Base-by-base conservation (phyloP, 371 early-diverging fungal genomes). In the Mucor racemosus region DNA sequence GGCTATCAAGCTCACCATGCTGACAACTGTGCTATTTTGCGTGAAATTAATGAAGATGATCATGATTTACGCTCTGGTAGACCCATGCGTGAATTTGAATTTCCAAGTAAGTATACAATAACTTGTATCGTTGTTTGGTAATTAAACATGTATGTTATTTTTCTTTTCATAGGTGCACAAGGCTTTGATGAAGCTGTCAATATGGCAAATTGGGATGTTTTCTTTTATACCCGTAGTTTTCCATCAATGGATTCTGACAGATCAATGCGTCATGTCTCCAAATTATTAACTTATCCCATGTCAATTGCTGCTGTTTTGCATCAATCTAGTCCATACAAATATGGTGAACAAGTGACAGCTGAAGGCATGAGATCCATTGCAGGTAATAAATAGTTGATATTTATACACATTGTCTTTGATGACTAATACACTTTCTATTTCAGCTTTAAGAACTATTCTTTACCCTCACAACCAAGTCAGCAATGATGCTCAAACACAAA, bases 61-160 rank as follows among this genome's bases (percentile, higher is more conserved):
- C 93, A 94, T 62, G 93, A 94, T 75, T 83, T 93, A 57, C 86
- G 92, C 71, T 91, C 91, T 19, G 93, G 92, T 19, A 81, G 93
- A 67, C 81, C 83, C 56, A 84, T 93, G 87, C 82, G 74, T 57
- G 94, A 94, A 80, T 92, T 94, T 77, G 92, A 92, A 71, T 94
- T 93, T 71, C 94, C 94, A 56, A 83, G 88, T 84, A 84, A 81
- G 69, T 68, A 15, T 19, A 14, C 53, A 11, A 19, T 17, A 9
- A 10, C 19, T 9, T 17, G 7, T 4, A 19, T n/a, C 2, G n/a
- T 9, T 31, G 11, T 11, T 33, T 19, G 15, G 13, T 13, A 31
- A 21, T 5, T 14, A 1, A 54, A 54, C 15, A 54, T n/a, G 11
- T 40, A 15, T 33, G 40, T 35, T 38, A 38, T 38, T 38, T 38